Evolutionary conservation across 352 stramenopile genomes (phyloP).

Genomic region (Globisporangium rhizosaccharum): DNA sequence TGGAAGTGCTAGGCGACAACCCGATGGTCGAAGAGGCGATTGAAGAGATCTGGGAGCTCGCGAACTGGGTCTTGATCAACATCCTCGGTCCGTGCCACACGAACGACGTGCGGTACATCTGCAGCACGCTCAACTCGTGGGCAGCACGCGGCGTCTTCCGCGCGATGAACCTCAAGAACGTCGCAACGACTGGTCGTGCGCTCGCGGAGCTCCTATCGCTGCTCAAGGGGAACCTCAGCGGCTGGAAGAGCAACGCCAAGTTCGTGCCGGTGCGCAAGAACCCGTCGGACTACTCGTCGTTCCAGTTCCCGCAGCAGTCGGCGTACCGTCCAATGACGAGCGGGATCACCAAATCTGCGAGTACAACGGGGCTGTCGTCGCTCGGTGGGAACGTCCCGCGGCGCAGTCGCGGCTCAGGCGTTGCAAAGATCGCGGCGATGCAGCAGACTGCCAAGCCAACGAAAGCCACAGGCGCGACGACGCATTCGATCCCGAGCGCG

Average conservation of each 20-base stretch:
- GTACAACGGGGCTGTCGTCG: conserved; percentile 80
- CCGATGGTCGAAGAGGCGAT: conserved; percentile 90
- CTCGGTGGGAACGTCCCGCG: conserved; percentile 69
- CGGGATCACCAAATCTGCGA: conserved; percentile 83
- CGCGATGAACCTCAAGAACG: conserved; percentile 67
- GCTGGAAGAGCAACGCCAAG: conserved; percentile 80
- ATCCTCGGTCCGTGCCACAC: conserved; percentile 93
- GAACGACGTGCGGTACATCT: conserved; percentile 92
- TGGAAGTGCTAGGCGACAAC: conserved; percentile 70
- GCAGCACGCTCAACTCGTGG: conserved; percentile 77
- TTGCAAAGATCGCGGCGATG: conserved; percentile 79
- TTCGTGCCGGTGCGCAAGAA: conserved; percentile 77
- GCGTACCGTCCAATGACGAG: conserved; percentile 31
- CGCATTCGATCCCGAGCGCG: conserved; percentile 69
- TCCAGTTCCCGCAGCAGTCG: conserved; percentile 65
- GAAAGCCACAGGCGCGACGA: conserved; percentile 43
- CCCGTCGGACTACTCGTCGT: conserved; percentile 80
- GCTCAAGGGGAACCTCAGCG: conserved; percentile 55
- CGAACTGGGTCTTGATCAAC: conserved; percentile 92
- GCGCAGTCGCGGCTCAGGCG: conserved; percentile 72
- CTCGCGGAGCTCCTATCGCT: conserved; percentile 68
- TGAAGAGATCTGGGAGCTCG: conserved; percentile 97
- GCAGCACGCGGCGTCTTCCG: conserved; percentile 73
- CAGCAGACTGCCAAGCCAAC: conserved; percentile 65
- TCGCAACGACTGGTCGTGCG: conserved; percentile 52